Conservation (phyloP, 495 filamentous ascomycete species). For the Entonaema liquescens region DNA sequence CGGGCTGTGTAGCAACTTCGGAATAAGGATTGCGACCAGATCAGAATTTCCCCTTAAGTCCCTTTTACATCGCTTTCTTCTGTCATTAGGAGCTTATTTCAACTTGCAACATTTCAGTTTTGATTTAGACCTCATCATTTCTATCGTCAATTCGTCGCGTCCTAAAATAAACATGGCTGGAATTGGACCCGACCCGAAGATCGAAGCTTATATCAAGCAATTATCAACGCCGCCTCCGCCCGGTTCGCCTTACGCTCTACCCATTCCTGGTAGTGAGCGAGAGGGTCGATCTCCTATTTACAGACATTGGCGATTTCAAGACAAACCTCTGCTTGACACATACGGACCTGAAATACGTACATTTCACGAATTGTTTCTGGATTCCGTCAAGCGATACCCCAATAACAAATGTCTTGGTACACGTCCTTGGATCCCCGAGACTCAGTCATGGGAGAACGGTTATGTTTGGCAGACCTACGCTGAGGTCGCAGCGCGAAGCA, state of each 20-base stretch:
- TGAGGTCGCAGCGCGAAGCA: slow-evolving; percentile 79
- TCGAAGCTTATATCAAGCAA: slow-evolving; percentile 51
- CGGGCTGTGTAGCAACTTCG: slow-evolving; percentile 6
- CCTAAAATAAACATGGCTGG: slow-evolving; percentile 24
- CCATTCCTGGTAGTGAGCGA: slow-evolving; percentile 75
- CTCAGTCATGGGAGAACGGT: slow-evolving; percentile 74
- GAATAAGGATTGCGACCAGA: slow-evolving; percentile 23
- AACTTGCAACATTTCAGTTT: background rate
- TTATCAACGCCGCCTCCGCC: slow-evolving; percentile 64
- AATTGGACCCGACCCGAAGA: slow-evolving; percentile 43
- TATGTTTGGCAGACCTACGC: slow-evolving; percentile 88
- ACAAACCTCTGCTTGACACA: slow-evolving; percentile 74
- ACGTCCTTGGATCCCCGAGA: slow-evolving; percentile 78
- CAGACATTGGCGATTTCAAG: slow-evolving; percentile 78
- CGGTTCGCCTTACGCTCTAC: slow-evolving; percentile 69
- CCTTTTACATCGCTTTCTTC: slow-evolving; percentile 1
- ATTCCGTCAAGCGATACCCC: slow-evolving; percentile 62
- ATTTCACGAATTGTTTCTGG: slow-evolving; percentile 83
- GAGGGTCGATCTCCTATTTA: slow-evolving; percentile 80
- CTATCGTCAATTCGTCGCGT: slow-evolving; percentile 2
- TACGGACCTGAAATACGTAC: slow-evolving; percentile 77
- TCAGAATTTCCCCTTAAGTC: slow-evolving; percentile 5
- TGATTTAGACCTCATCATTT: background rate
- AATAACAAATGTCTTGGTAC: slow-evolving; percentile 78
- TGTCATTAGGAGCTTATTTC: background rate